A percentile compares a stretch with the other conserved stretches of the same genome.
Conservation (phyloP, 1,284 basidiomycete species). For the Volvariella surrecta region DNA sequence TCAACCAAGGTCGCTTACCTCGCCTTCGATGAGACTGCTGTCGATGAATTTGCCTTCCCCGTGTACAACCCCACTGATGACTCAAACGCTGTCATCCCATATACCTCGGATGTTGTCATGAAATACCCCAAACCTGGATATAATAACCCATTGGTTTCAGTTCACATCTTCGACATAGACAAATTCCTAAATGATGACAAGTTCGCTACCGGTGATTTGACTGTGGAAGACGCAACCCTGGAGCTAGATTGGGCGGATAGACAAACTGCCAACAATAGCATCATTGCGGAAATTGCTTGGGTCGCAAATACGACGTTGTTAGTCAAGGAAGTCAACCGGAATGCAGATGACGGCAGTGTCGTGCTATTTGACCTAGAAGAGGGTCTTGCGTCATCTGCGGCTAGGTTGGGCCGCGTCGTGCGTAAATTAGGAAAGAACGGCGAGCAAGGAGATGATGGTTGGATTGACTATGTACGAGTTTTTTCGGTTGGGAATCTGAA, state of each 20-base stretch:
- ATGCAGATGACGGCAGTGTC: conserved; percentile 72
- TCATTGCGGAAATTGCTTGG: conserved; percentile 85
- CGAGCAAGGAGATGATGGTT: conserved; percentile 85
- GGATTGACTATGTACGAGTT: conserved; percentile 74
- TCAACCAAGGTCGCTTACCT: conserved; percentile 80
- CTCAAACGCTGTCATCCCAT: conserved; percentile 65
- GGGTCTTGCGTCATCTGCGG: conserved; percentile 12
- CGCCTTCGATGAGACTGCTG: conserved; percentile 80
- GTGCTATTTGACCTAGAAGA: conserved; percentile 61
- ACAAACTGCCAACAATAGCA: conserved; percentile 51
- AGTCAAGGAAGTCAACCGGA: conserved; percentile 81
- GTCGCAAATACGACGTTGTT: conserved; percentile 70
- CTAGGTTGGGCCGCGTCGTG: conserved; percentile 47
- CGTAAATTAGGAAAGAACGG: conserved; percentile 71
- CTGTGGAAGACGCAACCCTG: conserved; percentile 38
- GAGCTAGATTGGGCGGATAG: conserved; percentile 62
- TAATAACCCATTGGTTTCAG: conserved; percentile 78
- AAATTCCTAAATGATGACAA: conserved; percentile 31
- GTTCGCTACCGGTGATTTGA: conserved; percentile 18
- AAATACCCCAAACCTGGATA: conserved; percentile 92
- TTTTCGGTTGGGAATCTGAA: background rate
- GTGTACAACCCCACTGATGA: conserved; percentile 82
- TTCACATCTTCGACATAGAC: conserved; percentile 75
- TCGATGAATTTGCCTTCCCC: conserved; percentile 82
- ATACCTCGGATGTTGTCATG: conserved; percentile 73